A percentile compares a stretch with the other conserved stretches of the same genome.
Evolutionary conservation across 768 basidiomycete species (phyloP).

Genomic region (Sutorius australiensis): DNA sequence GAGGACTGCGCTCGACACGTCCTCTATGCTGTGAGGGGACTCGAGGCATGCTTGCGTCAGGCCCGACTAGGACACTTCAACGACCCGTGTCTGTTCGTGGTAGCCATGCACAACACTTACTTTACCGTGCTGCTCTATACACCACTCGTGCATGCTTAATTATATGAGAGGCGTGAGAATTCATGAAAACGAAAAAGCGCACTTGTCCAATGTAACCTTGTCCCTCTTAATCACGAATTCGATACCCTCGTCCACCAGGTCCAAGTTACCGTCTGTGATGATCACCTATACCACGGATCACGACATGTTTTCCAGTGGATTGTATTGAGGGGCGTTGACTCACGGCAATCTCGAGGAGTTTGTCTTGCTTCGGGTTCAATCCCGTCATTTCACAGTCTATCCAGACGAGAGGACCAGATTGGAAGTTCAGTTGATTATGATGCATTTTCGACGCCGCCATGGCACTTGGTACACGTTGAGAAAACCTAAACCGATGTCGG

Average conservation of each 20-base stretch:
- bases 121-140: not conserved
- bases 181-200: conserved; percentile 17
- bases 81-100: not conserved
- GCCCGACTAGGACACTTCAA: not conserved
- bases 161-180: not conserved
- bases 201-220: conserved; percentile 35
- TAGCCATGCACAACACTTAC: not conserved
- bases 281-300: conserved; percentile 50
- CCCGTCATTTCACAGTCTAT: conserved; percentile 90
- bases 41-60: conserved; percentile 41
- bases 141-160: not conserved
- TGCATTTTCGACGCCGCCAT: conserved; percentile 2
- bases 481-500: too few species aligned
- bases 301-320: too few species aligned
- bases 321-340: not conserved
- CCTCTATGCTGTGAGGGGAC: conserved; percentile 60
- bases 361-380: conserved; percentile 38
- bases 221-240: conserved; percentile 72
- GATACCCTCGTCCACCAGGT: conserved; percentile 77
- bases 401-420: conserved; percentile 43
- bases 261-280: conserved; percentile 82
- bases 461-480: not conserved
- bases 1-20: conserved; percentile 59
- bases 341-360: conserved; percentile 66
- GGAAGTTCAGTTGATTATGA: conserved; percentile 1